A percentile compares a stretch with the other conserved stretches of the same genome.
Conservation (phyloP, 805 yeast species). For the Kazachstania martiniae region DNA sequence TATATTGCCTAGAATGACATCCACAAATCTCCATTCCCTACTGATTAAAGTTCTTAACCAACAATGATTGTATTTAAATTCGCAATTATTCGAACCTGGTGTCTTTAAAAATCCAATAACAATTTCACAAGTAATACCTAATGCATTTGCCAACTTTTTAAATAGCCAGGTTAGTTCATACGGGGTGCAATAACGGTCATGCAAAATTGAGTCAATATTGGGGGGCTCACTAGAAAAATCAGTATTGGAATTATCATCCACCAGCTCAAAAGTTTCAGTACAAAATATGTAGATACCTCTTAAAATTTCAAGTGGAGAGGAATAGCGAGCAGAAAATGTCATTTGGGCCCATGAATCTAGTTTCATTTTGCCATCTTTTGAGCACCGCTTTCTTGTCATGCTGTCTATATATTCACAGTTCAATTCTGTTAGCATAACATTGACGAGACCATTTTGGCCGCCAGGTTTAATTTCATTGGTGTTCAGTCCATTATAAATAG, state of each 20-base stretch:
- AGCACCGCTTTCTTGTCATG: conserved; percentile 29
- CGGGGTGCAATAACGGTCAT: conserved; percentile 44
- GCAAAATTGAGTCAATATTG: conserved; percentile 33
- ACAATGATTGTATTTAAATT: conserved; percentile 59
- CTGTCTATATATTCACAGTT: conserved; percentile 35
- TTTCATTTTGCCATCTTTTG: conserved; percentile 33
- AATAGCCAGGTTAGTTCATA: conserved; percentile 72
- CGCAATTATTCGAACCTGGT: conserved; percentile 46
- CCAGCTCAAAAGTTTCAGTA: conserved; percentile 45
- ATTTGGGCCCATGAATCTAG: conserved; percentile 45
- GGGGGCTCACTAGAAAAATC: conserved; percentile 30
- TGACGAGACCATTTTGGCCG: conserved; percentile 18
- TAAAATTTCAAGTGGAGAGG: conserved; percentile 45
- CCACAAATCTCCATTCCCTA: conserved; percentile 72
- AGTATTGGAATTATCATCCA: conserved; percentile 29
- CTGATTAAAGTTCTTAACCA: conserved; percentile 78
- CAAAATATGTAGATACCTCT: conserved; percentile 57
- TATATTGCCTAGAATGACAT: conserved; percentile 53
- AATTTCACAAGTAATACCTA: conserved; percentile 65
- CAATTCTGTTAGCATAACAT: conserved; percentile 24
- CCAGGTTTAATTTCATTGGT: conserved; percentile 35
- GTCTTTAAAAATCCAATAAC: conserved; percentile 76
- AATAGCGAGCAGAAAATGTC: conserved; percentile 42
- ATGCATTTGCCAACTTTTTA: conserved; percentile 55
- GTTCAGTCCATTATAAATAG: conserved; percentile 34